These are phyloP conservation scores for Irpex rosettiformis DNA, from an alignment of 1,284 basidiomycete genomes.

Conservation along the genomic window DNA sequence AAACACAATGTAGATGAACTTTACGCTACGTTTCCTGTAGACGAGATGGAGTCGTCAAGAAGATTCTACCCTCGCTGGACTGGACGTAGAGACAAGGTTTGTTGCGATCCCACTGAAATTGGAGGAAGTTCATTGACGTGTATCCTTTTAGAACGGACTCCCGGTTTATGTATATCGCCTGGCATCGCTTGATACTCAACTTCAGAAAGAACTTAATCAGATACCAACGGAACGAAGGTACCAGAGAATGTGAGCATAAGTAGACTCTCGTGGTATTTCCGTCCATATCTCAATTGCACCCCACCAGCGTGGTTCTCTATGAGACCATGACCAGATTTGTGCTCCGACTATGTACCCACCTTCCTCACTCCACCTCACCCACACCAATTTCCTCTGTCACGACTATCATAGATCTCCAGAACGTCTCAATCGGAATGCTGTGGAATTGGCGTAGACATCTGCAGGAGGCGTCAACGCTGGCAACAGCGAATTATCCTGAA, in stretches of 20 bases:
- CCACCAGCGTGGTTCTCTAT: slow-evolving; percentile 49
- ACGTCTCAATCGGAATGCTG: slow-evolving; percentile 57
- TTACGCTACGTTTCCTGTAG: slow-evolving; percentile 53
- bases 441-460: slow-evolving; percentile 69
- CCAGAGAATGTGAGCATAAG: slow-evolving; percentile 59
- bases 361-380: slow-evolving; percentile 51
- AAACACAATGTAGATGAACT: slow-evolving; percentile 56
- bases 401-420: slow-evolving; percentile 71
- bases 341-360: slow-evolving; percentile 59
- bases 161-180: slow-evolving; percentile 74
- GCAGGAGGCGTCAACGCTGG: slow-evolving; percentile 68
- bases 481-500: slow-evolving; percentile 78
- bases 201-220: slow-evolving; percentile 58
- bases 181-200: slow-evolving; percentile 45
- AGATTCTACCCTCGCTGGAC: slow-evolving; percentile 78
- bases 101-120: no score
- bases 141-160: slow-evolving; percentile 49
- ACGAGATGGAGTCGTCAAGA: slow-evolving; percentile 58
- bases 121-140: not conserved
- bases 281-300: slow-evolving; percentile 9
- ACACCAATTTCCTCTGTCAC: slow-evolving; percentile 62
- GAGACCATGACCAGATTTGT: slow-evolving; percentile 65
- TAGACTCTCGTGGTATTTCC: slow-evolving; percentile 8
- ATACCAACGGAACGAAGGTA: slow-evolving; percentile 53
- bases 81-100: slow-evolving; percentile 70